Conservation (phyloP, 495 filamentous ascomycete genomes). For the Aspergillus biplanus region DNA sequence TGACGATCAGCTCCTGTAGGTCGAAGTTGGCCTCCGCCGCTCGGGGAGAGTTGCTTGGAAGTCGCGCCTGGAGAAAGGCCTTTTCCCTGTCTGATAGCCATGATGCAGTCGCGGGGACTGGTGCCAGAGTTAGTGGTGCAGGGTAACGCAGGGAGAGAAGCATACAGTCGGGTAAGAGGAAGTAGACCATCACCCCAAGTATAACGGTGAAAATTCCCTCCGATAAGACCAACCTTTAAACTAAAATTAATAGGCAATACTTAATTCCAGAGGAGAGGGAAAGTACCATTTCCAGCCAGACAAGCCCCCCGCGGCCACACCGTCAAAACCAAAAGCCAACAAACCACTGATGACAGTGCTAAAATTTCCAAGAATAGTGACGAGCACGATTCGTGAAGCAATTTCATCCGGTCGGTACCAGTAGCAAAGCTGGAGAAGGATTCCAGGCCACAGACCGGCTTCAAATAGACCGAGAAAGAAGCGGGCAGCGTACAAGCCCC, state of each 20-base stretch:
- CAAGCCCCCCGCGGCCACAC: slow-evolving; percentile 33
- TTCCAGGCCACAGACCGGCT: slow-evolving; percentile 46
- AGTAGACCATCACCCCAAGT: slow-evolving; percentile 36
- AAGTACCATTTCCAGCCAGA: slow-evolving; percentile 49
- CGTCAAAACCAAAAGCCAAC: slow-evolving; percentile 46
- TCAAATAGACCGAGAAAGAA: slow-evolving; percentile 43
- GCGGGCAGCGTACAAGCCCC: slow-evolving; percentile 37
- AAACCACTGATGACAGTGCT: slow-evolving; percentile 41
- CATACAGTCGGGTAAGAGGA: slow-evolving; percentile 47
- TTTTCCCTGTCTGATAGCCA: slow-evolving; percentile 47
- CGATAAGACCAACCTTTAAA: slow-evolving; percentile 37
- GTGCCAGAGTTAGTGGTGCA: background rate
- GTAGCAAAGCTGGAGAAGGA: slow-evolving; percentile 44
- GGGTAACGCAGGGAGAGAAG: background rate
- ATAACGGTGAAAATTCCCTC: slow-evolving; percentile 44
- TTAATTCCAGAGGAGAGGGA: too few relatives aligned
- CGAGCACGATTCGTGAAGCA: slow-evolving; percentile 29
- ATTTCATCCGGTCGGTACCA: slow-evolving; percentile 52
- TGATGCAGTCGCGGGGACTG: slow-evolving; percentile 43
- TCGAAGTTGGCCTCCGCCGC: slow-evolving; percentile 43
- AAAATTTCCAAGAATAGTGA: slow-evolving; percentile 35
- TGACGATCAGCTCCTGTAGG: slow-evolving; percentile 33
- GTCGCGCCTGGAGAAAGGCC: slow-evolving; percentile 46
- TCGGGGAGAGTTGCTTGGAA: slow-evolving; percentile 42
- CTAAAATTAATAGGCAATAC: background rate